Evolutionary conservation across 1,284 basidiomycete genomes (phyloP).

Genomic region (Irpex rosettiformis): DNA sequence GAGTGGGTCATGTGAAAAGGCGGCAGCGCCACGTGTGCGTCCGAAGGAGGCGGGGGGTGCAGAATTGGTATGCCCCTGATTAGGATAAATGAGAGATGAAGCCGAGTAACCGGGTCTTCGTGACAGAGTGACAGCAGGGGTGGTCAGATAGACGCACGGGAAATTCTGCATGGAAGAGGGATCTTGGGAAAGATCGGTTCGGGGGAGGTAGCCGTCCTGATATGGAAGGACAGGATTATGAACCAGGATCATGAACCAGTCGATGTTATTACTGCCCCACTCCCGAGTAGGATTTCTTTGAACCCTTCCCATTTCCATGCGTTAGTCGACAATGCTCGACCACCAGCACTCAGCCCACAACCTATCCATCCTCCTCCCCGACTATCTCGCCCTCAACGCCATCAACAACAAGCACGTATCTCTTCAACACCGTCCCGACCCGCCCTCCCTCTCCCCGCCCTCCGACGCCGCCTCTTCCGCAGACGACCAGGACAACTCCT

Average conservation of each 20-base stretch:
- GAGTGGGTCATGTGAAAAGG: neutral
- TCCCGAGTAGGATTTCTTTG: neutral
- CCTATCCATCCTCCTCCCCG: neutral
- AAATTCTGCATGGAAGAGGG: neutral
- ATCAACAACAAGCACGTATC: conserved; percentile 7
- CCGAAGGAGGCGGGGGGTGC: conserved; percentile 2
- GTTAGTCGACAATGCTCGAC: neutral
- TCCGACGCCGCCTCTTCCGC: conserved; percentile 1
- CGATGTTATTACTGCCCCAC: neutral
- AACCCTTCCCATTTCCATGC: neutral
- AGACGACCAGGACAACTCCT: conserved; percentile 4
- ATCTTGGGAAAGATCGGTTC: neutral
- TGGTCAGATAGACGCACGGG: neutral
- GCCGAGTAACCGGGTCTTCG: neutral
- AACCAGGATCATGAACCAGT: neutral
- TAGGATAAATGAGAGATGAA: neutral
- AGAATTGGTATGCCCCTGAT: neutral
- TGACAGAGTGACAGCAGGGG: neutral
- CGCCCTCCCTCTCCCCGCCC: conserved; percentile 9
- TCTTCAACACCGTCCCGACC: neutral
- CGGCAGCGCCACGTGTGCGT: neutral
- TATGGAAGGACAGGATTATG: neutral
- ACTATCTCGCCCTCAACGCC: conserved; percentile 10
- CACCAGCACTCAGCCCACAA: neutral
- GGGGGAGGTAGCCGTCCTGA: neutral